These are phyloP conservation scores for Melanomma pulvis-pyrius DNA, from an alignment of 495 filamentous ascomycete genomes.

Conservation along the genomic window DNA sequence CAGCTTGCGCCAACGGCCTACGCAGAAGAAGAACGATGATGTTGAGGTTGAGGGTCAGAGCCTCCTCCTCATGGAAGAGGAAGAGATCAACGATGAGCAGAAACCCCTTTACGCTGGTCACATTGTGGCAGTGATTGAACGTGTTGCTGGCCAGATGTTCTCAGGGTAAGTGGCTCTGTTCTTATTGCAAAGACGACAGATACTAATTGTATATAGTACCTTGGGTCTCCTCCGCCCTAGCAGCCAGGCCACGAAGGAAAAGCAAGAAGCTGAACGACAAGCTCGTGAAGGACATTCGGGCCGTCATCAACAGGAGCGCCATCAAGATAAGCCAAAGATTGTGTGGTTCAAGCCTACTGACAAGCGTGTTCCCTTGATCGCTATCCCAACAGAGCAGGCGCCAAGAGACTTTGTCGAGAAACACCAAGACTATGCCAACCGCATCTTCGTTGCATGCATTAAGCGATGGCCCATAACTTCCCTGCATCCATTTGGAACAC, in stretches of 20 bases:
- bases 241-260: constrained; percentile 99
- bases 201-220: constrained; percentile 52
- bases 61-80: constrained; percentile 92
- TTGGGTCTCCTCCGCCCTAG: constrained; percentile 91
- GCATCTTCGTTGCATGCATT: constrained; percentile 98
- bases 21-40: constrained; percentile 99
- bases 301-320: constrained; percentile 77
- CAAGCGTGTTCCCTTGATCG: constrained; percentile 96
- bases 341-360: constrained; percentile 99
- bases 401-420: constrained; percentile 98
- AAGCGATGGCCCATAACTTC: constrained; percentile 99
- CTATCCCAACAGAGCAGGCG: constrained; percentile 96
- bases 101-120: constrained; percentile 97
- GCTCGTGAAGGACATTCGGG: constrained; percentile 80
- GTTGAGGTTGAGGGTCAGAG: constrained; percentile 99
- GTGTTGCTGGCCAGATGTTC: constrained; percentile 98
- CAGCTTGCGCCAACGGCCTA: constrained; percentile 92
- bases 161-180: constrained; percentile 61
- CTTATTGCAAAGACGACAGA: not conserved
- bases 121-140: constrained; percentile 95
- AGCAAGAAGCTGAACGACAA: constrained; percentile 94
- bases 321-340: constrained; percentile 98
- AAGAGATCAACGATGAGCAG: constrained; percentile 97
- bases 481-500: constrained; percentile 94
- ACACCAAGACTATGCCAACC: constrained; percentile 94